Evolutionary conservation across 805 yeast genomes (phyloP).

Genomic region (Wickerhamiella qilinensis): DNA sequence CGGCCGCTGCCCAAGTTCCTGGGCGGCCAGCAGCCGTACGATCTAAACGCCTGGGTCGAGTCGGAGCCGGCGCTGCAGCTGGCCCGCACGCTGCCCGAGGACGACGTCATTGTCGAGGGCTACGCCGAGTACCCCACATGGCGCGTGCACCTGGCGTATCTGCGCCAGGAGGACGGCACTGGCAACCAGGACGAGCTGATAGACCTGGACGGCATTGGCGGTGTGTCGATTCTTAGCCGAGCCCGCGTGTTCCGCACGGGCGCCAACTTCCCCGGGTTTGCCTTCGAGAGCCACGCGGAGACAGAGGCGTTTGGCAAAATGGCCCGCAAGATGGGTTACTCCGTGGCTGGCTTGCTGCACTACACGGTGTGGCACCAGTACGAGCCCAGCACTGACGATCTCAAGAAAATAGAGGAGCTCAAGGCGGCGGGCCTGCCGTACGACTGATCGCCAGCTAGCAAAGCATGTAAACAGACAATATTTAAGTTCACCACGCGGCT

Average conservation of each 20-base stretch:
- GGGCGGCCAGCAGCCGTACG: slow-evolving; percentile 87
- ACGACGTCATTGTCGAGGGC: slow-evolving; percentile 94
- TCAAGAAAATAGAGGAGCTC: slow-evolving; percentile 42
- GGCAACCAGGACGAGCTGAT: slow-evolving; percentile 61
- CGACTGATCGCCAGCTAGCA: too few relatives aligned
- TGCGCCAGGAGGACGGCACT: slow-evolving; percentile 89
- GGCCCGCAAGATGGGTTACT: slow-evolving; percentile 72
- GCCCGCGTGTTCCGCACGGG: slow-evolving; percentile 79
- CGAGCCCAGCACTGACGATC: slow-evolving; percentile 89
- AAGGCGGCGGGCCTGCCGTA: slow-evolving; percentile 18
- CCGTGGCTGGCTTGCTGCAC: slow-evolving; percentile 86
- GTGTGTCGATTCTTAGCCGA: slow-evolving; percentile 80
- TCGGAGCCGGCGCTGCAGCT: slow-evolving; percentile 45
- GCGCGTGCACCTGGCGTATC: slow-evolving; percentile 92
- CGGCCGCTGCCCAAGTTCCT: slow-evolving; percentile 87
- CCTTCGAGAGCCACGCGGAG: slow-evolving; percentile 92
- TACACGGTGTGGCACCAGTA: slow-evolving; percentile 95
- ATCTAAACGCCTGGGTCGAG: slow-evolving; percentile 93
- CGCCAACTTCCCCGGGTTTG: slow-evolving; percentile 90
- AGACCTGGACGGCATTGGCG: slow-evolving; percentile 94
- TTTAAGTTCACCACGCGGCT: too few relatives aligned
- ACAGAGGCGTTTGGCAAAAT: slow-evolving; percentile 94
- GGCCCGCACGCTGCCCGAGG: slow-evolving; percentile 53
- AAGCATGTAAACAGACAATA: too few relatives aligned
- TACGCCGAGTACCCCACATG: slow-evolving; percentile 95